Evolutionary conservation across 139 green algal genomes (phyloP).

Genomic region (Closterium sp.): DNA sequence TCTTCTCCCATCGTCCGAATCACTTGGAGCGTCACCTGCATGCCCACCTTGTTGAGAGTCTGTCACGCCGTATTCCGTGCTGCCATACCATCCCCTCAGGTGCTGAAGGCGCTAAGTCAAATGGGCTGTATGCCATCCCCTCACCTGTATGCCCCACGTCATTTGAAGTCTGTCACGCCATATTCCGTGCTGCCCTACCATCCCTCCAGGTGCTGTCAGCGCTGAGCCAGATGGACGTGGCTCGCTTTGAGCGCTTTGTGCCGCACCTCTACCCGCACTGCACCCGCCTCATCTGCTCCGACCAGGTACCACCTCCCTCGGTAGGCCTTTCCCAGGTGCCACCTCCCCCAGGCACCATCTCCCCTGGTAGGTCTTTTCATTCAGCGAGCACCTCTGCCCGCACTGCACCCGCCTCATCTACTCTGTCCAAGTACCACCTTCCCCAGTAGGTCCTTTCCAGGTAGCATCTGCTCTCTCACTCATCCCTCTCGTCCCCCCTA

Average conservation of each 20-base stretch:
- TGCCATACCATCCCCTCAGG: background rate
- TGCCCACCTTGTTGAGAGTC: background rate
- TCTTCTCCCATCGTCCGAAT: background rate
- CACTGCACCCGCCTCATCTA: slow-evolving; percentile 34
- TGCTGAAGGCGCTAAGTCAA: background rate
- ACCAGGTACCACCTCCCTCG: slow-evolving; percentile 20
- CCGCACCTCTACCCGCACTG: slow-evolving; percentile 28
- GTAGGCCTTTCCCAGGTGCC: background rate
- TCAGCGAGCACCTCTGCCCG: slow-evolving; percentile 15
- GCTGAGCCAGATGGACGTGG: slow-evolving; percentile 3
- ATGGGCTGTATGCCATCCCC: too few relatives aligned
- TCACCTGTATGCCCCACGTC: background rate
- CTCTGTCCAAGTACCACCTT: slow-evolving; percentile 15
- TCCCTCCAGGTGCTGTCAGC: slow-evolving; percentile 5
- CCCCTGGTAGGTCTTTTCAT: background rate
- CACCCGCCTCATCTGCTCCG: slow-evolving; percentile 33
- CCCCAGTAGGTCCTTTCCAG: background rate
- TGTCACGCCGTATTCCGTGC: background rate
- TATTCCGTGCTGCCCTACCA: background rate
- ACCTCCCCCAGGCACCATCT: too few relatives aligned
- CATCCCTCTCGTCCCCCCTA: background rate
- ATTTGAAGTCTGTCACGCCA: background rate
- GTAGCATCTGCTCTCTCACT: background rate
- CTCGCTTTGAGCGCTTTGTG: background rate
- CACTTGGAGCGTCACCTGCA: background rate